Percentiles rank a stretch among this genome's conserved stretches.
Evolutionary conservation across 1,284 basidiomycete genomes (phyloP).

Genomic region (Irpex rosettiformis): DNA sequence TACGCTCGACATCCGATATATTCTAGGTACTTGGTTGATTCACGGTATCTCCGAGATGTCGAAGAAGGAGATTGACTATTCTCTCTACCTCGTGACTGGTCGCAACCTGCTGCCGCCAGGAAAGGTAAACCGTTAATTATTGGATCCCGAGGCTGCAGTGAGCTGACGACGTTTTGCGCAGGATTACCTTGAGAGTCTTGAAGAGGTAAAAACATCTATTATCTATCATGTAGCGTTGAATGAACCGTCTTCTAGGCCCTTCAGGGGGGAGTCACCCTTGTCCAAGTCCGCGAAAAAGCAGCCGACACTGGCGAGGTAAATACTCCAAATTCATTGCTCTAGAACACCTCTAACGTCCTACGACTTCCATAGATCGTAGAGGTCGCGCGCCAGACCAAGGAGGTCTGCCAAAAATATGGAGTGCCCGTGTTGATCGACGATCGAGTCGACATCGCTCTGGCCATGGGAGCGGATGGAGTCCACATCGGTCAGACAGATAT

Average conservation of each 20-base stretch:
- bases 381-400: constrained; percentile 71
- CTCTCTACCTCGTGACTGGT: constrained; percentile 85
- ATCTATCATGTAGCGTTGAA: not conserved
- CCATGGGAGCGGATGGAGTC: constrained; percentile 74
- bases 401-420: constrained; percentile 75
- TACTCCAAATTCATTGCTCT: not conserved
- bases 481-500: constrained; percentile 94
- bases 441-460: constrained; percentile 83
- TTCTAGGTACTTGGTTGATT: no score
- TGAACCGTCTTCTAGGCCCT: constrained; percentile 49
- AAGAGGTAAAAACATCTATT: constrained; percentile 51
- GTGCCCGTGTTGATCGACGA: constrained; percentile 93
- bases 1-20: not conserved
- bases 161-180: constrained; percentile 26
- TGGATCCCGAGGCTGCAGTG: not conserved
- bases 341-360: not conserved
- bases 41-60: constrained; percentile 12
- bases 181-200: constrained; percentile 76
- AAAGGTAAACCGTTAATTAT: constrained; percentile 45
- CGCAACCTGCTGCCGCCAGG: constrained; percentile 77
- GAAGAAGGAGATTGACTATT: constrained; percentile 54
- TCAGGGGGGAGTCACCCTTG: constrained; percentile 83
- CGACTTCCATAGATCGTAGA: constrained; percentile 66
- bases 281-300: constrained; percentile 87
- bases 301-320: constrained; percentile 73